phyloP scores from a whole-genome alignment of 768 basidiomycete genomes.

The Xerocomellus chrysenteron region DNA sequence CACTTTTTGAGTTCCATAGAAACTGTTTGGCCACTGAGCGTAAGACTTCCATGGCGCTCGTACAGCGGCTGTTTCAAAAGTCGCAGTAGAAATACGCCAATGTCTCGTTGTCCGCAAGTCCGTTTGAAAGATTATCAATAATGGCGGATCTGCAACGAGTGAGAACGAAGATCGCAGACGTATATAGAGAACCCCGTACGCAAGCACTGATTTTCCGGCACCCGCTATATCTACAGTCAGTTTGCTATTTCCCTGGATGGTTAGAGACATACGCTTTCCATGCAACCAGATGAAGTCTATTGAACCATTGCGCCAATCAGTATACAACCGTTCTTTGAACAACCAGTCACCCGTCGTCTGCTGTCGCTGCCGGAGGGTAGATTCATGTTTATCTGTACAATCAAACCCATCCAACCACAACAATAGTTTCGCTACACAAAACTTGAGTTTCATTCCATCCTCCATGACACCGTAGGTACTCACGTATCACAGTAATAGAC shows the following conservation, averaged over 20 bases:
- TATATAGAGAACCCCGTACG: neutral
- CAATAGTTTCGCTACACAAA: neutral
- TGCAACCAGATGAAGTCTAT: conserved; percentile 7
- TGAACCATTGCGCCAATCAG: neutral
- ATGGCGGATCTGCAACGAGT: neutral
- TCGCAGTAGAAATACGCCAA: conserved; percentile 12
- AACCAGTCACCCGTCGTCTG: neutral
- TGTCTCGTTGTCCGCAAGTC: neutral
- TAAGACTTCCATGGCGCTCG: neutral
- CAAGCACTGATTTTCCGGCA: neutral
- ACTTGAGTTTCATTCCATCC: too few species aligned
- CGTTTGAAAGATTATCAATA: neutral
- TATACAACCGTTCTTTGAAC: neutral
- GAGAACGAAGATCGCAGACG: neutral
- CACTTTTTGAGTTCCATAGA: neutral
- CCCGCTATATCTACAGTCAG: neutral
- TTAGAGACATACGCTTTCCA: neutral
- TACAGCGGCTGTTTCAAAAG: conserved; percentile 1
- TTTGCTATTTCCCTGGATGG: neutral
- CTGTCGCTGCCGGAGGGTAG: neutral
- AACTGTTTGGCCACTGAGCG: conserved; percentile 7
- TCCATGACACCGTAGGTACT: neutral
- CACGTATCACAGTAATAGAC: too few species aligned
- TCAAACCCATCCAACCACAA: neutral
- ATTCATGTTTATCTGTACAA: neutral